These are phyloP conservation scores for Penicillium paxilli DNA, from an alignment of 495 filamentous ascomycete genomes.

Conservation along the genomic window DNA sequence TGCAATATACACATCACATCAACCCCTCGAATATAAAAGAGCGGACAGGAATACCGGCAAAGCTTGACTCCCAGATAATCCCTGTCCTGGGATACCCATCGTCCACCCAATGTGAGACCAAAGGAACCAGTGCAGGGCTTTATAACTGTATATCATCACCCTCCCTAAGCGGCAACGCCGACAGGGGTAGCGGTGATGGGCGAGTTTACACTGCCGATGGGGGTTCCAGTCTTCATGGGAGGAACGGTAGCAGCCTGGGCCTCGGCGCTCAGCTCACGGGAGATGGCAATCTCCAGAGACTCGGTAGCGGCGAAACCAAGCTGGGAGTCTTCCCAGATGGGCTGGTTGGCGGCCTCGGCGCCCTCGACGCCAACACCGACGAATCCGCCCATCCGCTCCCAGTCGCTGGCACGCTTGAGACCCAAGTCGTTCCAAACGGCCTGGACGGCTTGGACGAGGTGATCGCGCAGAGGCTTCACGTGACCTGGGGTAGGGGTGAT, in stretches of 20 bases:
- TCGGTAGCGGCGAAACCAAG: constrained; percentile 62
- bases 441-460: constrained; percentile 83
- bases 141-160: neutral
- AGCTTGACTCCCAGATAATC: neutral
- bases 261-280: constrained; percentile 33
- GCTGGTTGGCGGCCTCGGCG: constrained; percentile 55
- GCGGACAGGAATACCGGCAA: constrained; percentile 4
- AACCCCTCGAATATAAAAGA: constrained; percentile 4
- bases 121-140: neutral
- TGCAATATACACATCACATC: neutral
- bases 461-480: constrained; percentile 72
- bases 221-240: constrained; percentile 32
- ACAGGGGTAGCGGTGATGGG: constrained; percentile 28
- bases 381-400: constrained; percentile 89
- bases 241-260: constrained; percentile 17
- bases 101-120: neutral
- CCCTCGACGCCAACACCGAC: constrained; percentile 82
- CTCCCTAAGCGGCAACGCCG: constrained; percentile 36
- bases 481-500: constrained; percentile 97
- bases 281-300: constrained; percentile 37
- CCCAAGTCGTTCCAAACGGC: constrained; percentile 82
- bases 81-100: neutral
- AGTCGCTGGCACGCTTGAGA: constrained; percentile 89
- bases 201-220: constrained; percentile 22
- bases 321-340: constrained; percentile 87